phyloP scores from a whole-genome alignment of 805 yeast genomes.

The Spencermartinsiella europaea region DNA sequence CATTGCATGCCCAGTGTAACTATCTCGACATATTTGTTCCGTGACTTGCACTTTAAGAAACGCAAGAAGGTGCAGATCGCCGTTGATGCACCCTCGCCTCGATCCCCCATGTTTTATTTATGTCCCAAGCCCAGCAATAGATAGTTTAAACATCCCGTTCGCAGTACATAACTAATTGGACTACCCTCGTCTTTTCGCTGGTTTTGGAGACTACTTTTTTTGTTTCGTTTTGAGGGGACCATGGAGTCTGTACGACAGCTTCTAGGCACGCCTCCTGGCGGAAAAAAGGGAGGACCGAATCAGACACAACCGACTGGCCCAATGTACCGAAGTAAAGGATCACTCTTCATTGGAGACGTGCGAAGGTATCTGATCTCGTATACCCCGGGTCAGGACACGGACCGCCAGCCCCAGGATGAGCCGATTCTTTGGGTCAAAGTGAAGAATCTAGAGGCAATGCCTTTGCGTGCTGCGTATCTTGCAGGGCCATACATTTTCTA shows the following conservation, averaged over 20 bases:
- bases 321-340: constrained; percentile 22
- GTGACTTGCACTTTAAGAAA: no score
- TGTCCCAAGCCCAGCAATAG: no score
- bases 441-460: constrained; percentile 64
- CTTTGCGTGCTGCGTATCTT: constrained; percentile 75
- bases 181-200: no score
- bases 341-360: constrained; percentile 56
- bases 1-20: no score
- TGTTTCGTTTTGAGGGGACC: no score
- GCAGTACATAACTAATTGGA: no score
- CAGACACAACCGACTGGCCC: neutral
- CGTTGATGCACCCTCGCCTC: no score
- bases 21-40: no score
- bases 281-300: neutral
- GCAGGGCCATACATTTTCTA: constrained; percentile 88
- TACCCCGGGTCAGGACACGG: constrained; percentile 33
- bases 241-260: neutral
- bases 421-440: constrained; percentile 39
- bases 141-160: no score
- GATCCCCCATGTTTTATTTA: no score
- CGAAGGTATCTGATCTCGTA: constrained; percentile 52
- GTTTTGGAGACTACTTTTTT: no score
- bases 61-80: no score
- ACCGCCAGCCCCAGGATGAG: constrained; percentile 3
- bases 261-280: neutral